These are phyloP conservation scores for Sclerotinia nivalis DNA, from an alignment of 2,329 filamentous ascomycete species.

Conservation along the genomic window DNA sequence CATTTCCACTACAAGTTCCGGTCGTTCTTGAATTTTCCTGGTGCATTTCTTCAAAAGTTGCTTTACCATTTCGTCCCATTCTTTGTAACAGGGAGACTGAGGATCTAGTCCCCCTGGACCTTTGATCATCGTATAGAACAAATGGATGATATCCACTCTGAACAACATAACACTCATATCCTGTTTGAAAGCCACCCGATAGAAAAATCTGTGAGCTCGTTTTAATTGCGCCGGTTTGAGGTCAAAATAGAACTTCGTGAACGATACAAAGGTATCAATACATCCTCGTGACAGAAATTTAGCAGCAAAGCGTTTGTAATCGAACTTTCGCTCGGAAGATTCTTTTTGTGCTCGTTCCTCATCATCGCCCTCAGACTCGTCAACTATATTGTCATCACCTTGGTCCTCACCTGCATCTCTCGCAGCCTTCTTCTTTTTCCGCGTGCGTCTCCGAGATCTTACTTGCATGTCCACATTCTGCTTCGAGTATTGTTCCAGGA, in stretches of 20 bases:
- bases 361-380: conserved; percentile 75
- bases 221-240: conserved; percentile 80
- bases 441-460: conserved; percentile 72
- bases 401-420: conserved; percentile 47
- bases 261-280: conserved; percentile 83
- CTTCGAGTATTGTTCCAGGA: conserved; percentile 91
- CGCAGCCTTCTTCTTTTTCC: conserved; percentile 70
- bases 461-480: conserved; percentile 94
- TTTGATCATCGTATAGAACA: conserved; percentile 90
- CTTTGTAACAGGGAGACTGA: conserved; percentile 67
- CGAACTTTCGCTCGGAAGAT: conserved; percentile 85
- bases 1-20: conserved; percentile 85
- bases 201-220: conserved; percentile 89
- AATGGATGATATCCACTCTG: conserved; percentile 83
- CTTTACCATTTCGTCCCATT: conserved; percentile 87
- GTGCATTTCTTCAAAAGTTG: conserved; percentile 81
- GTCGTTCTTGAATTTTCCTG: conserved; percentile 81
- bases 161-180: conserved; percentile 87
- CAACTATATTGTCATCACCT: conserved; percentile 52
- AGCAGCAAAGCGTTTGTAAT: conserved; percentile 80
- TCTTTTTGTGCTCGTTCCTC: conserved; percentile 67
- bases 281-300: conserved; percentile 83
- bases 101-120: conserved; percentile 76
- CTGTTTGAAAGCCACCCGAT: conserved; percentile 92
- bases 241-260: conserved; percentile 79